Percentiles rank a stretch among this genome's conserved stretches.
These are phyloP conservation scores for Ettlia oleoabundans DNA, from an alignment of 139 green algal species.

Conservation along the genomic window DNA sequence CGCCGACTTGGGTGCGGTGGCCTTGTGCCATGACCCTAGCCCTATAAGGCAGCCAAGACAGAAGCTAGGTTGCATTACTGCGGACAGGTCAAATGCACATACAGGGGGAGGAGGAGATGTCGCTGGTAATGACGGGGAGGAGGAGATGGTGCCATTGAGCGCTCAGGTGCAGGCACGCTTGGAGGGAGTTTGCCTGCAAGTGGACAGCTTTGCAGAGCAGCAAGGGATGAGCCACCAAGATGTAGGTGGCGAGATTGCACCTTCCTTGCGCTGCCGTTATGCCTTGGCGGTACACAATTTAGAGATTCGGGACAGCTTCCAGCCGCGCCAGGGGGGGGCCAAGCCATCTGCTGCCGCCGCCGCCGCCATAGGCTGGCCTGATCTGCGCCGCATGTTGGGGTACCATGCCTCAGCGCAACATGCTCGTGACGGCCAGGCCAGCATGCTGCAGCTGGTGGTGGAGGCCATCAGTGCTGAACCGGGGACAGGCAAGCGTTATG, in stretches of 20 bases:
- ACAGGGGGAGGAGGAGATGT: neutral
- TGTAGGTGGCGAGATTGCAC: no score
- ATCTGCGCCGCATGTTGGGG: slow-evolving; percentile 28
- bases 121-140: neutral
- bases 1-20: neutral
- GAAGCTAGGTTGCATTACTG: no score
- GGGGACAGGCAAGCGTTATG: neutral
- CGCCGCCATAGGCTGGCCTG: neutral
- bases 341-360: neutral
- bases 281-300: slow-evolving; percentile 2
- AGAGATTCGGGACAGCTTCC: slow-evolving; percentile 32
- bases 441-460: slow-evolving; percentile 58
- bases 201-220: slow-evolving; percentile 10
- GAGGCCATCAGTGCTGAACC: slow-evolving; percentile 59
- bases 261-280: neutral
- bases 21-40: no score
- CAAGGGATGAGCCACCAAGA: neutral
- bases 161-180: slow-evolving; percentile 24
- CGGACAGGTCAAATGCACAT: no score
- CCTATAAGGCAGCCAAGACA: no score
- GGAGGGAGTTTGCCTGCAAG: slow-evolving; percentile 8
- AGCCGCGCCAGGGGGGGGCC: slow-evolving; percentile 2
- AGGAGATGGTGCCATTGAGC: slow-evolving; percentile 25
- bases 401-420: slow-evolving; percentile 18
- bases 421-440: neutral